Evolutionary conservation across 1,139 yeast genomes (phyloP), one percentile per base, ranked within the genome.

Genomic region (Fermentozyma sake): DNA sequence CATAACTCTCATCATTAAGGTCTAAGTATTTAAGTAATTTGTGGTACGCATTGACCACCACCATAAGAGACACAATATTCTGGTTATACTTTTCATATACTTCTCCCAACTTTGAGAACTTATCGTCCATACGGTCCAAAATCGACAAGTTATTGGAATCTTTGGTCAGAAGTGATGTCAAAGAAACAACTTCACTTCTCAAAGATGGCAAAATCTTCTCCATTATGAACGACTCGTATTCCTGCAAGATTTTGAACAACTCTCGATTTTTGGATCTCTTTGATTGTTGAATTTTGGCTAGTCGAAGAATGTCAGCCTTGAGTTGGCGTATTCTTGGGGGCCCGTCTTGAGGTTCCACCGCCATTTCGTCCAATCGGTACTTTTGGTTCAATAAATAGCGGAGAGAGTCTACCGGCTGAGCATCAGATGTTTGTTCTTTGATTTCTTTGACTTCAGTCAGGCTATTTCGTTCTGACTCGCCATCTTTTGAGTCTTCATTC

Each of bases 171-270:
- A 22, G 18, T 22, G 20, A 6, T 12, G 16, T 18, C 20, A 33
- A 14, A 9, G 26, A 34, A 35, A 29, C 52, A 33, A 34, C 29
- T 8, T 54, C 58, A 10, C 30, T 24, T 7, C 65, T 34, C 14
- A 65, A 41, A 8, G 38, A 33, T 0, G 70, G 71, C 6, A 62
- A 27, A n/a, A 63, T 37, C 8, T 43, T 42, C 14, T 34, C 41
- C 6, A 47, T 29, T 1, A 62, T 45, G 12, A 58, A 50, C 13
- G 30, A 26, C 29, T 62, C 65, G 37, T 61, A 64, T 11, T 50
- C 49, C 16, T 45, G 35, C 8, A 59, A 35, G 0, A 58, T 34
- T 13, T 37, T 29, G 6, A 46, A 33, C 8, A 61, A 39, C 29
- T 58, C 44, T 9, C 31, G 19, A 34, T 62, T 63, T 14, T 43